Percentiles rank a stretch among this genome's conserved stretches.
These are phyloP conservation scores for Sporothrix curviconia DNA, from an alignment of 2,329 filamentous ascomycete genomes.

Conservation along the genomic window DNA sequence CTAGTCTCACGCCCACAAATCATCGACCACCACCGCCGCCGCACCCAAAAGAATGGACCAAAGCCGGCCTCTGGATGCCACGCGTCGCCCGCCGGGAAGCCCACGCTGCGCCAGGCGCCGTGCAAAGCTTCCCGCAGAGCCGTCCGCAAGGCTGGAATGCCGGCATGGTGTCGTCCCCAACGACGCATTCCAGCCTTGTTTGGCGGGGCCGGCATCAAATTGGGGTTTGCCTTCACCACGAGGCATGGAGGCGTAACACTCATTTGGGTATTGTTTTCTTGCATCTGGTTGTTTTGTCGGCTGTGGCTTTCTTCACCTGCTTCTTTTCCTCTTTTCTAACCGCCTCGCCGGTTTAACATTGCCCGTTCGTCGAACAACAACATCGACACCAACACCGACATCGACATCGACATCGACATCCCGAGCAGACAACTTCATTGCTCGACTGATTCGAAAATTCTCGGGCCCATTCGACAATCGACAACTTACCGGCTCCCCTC, in stretches of 20 bases:
- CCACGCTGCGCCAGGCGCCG: not conserved
- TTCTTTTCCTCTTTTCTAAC: not conserved
- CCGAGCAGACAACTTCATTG: no score
- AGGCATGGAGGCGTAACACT: not conserved
- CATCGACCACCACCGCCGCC: not conserved
- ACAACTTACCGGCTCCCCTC: not conserved
- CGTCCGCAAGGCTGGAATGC: constrained; percentile 12
- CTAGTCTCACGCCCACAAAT: not conserved
- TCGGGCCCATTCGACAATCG: not conserved
- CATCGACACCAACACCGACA: not conserved
- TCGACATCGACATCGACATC: not conserved
- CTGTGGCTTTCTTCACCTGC: not conserved
- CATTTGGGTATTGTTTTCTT: not conserved
- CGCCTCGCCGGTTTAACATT: no score
- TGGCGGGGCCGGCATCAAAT: not conserved
- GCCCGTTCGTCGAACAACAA: not conserved
- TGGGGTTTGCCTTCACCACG: not conserved
- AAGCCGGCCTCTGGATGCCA: not conserved
- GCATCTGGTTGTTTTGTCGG: not conserved
- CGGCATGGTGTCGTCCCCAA: constrained; percentile 18
- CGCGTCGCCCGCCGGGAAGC: not conserved
- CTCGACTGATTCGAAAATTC: no score
- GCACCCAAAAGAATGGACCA: not conserved
- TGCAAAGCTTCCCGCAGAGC: not conserved
- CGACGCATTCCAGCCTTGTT: constrained; percentile 25